Conservation (phyloP, 441 rosid species). For the Metrosideros polymorpha region DNA sequence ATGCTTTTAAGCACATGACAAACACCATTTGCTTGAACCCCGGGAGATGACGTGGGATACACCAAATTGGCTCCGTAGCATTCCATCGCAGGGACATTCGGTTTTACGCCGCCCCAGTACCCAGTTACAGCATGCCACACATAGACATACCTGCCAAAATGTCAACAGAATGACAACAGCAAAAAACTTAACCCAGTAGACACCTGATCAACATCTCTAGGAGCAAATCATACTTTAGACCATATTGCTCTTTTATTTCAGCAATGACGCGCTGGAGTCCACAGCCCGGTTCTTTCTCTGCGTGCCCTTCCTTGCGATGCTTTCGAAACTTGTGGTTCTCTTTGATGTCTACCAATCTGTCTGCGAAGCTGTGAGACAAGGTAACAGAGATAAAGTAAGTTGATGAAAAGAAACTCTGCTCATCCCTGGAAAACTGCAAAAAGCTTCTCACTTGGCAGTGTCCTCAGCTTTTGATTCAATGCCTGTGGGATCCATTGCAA, state of each 20-base stretch:
- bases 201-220: not conserved
- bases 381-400: not conserved
- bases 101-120: conserved; percentile 60
- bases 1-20: conserved; percentile 28
- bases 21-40: conserved; percentile 33
- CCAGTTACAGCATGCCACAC: conserved; percentile 70
- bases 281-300: conserved; percentile 36
- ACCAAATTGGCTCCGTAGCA: conserved; percentile 38
- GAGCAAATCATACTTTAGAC: conserved; percentile 30
- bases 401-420: not conserved
- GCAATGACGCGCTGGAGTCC: conserved; percentile 36
- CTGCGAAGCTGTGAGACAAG: conserved; percentile 28
- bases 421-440: not conserved
- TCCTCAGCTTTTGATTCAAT: conserved; percentile 39
- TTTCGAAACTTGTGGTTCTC: conserved; percentile 61
- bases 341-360: conserved; percentile 44
- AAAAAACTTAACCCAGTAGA: not conserved
- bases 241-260: conserved; percentile 34
- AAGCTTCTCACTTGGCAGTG: conserved; percentile 42
- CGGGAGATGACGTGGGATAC: conserved; percentile 40
- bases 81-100: conserved; percentile 35
- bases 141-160: conserved; percentile 14
- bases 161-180: not conserved
- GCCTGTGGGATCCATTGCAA: conserved; percentile 47
- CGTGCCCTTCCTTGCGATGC: conserved; percentile 36